phyloP scores from a whole-genome alignment of 805 yeast species.

The Saturnispora diversa region DNA sequence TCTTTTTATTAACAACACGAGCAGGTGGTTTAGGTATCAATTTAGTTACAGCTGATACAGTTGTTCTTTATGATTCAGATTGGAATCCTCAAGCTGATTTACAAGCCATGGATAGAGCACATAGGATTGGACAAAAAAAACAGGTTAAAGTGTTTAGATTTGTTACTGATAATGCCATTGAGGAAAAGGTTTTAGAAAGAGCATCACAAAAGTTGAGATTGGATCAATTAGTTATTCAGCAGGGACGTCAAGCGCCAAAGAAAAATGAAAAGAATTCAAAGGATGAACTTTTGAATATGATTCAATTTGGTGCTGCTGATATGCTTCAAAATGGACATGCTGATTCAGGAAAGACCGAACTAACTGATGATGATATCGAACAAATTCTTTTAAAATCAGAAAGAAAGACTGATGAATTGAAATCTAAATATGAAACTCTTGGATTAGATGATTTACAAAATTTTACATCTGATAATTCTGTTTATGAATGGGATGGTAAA shows the following conservation, averaged over 20 bases:
- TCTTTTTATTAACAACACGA: constrained; percentile 82
- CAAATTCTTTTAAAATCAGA: constrained; percentile 53
- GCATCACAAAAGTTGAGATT: constrained; percentile 90
- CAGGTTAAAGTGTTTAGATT: constrained; percentile 90
- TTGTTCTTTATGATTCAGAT: constrained; percentile 82
- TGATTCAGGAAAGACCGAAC: constrained; percentile 17
- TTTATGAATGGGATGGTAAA: constrained; percentile 85
- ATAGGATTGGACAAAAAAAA: constrained; percentile 93
- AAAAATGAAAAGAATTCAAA: constrained; percentile 43
- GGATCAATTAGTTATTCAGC: constrained; percentile 94
- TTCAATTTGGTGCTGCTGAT: constrained; percentile 74
- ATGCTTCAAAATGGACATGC: constrained; percentile 32
- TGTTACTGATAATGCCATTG: constrained; percentile 93
- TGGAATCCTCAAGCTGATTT: constrained; percentile 98
- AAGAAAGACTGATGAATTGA: constrained; percentile 51
- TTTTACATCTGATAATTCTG: constrained; percentile 53
- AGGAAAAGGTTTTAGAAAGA: constrained; percentile 89
- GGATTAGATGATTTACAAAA: constrained; percentile 74
- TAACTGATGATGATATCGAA: constrained; percentile 54
- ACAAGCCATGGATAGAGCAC: constrained; percentile 98
- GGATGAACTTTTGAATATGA: constrained; percentile 72
- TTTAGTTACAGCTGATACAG: constrained; percentile 85
- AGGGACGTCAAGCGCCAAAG: constrained; percentile 45
- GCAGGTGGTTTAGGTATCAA: constrained; percentile 97
- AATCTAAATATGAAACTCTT: constrained; percentile 54